A percentile compares a stretch with the other conserved stretches of the same genome.
Evolutionary conservation across 345 rosid species (phyloP).

Genomic region (Excoecaria cochinchinensis): DNA sequence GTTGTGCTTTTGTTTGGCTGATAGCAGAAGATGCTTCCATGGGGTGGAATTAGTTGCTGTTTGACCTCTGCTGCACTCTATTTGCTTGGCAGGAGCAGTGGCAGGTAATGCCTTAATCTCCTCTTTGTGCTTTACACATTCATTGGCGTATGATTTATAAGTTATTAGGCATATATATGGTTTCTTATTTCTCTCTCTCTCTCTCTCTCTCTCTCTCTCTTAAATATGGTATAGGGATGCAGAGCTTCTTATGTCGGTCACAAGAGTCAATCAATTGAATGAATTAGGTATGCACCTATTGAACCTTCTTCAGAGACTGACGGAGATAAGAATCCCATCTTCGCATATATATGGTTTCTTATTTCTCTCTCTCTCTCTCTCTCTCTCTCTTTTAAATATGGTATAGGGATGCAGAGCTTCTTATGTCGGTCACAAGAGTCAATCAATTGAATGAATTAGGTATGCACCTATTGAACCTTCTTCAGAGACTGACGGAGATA

Average conservation of each 20-base stretch:
- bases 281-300: slow-evolving; percentile 59
- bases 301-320: neutral
- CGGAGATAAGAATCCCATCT: neutral
- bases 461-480: slow-evolving; percentile 14
- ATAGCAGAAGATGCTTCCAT: slow-evolving; percentile 57
- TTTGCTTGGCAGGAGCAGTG: slow-evolving; percentile 89
- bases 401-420: slow-evolving; percentile 73
- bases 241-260: slow-evolving; percentile 67
- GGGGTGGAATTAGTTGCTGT: slow-evolving; percentile 92
- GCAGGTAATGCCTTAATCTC: slow-evolving; percentile 44
- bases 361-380: neutral
- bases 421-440: slow-evolving; percentile 70
- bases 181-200: neutral
- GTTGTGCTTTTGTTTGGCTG: neutral
- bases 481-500: neutral
- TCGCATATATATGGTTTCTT: neutral
- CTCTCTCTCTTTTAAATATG: neutral
- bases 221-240: slow-evolving; percentile 55
- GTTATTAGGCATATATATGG: neutral
- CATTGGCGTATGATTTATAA: neutral
- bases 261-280: slow-evolving; percentile 74
- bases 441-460: slow-evolving; percentile 89
- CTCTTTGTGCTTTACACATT: neutral
- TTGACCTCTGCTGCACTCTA: slow-evolving; percentile 84
- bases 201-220: neutral